These are phyloP conservation scores for Trifolium fragiferum DNA, from an alignment of 306 rosid genomes.

Conservation along the genomic window DNA sequence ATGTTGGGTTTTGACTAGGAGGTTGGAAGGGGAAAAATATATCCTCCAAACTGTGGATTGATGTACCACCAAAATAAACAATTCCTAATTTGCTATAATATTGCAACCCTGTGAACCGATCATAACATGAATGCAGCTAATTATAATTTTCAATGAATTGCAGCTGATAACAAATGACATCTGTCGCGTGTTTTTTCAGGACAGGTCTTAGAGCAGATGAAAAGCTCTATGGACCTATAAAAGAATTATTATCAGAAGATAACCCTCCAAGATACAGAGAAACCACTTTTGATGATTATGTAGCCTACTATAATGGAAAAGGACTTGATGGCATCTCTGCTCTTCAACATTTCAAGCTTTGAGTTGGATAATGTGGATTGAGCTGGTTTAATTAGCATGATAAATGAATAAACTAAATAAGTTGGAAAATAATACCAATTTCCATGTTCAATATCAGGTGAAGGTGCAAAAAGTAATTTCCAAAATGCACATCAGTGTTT, in stretches of 20 bases:
- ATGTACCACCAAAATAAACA: too few relatives aligned
- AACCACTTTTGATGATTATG: constrained; percentile 38
- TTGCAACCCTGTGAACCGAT: too few relatives aligned
- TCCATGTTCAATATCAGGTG: too few relatives aligned
- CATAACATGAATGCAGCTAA: background rate
- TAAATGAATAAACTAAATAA: background rate
- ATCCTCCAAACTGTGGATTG: too few relatives aligned
- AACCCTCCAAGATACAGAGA: constrained; percentile 41
- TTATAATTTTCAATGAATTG: background rate
- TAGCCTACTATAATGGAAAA: constrained; percentile 10
- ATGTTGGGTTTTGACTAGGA: too few relatives aligned
- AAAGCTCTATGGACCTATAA: constrained; percentile 37
- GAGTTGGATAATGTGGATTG: constrained; percentile 15
- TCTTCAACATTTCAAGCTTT: constrained; percentile 40
- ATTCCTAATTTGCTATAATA: too few relatives aligned
- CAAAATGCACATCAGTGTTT: too few relatives aligned
- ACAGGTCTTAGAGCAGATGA: background rate
- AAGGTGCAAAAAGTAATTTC: too few relatives aligned
- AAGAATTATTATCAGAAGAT: constrained; percentile 40
- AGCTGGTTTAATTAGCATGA: background rate
- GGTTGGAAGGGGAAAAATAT: too few relatives aligned
- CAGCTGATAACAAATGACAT: constrained; percentile 47
- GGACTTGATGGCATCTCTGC: constrained; percentile 42
- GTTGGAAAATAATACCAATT: background rate
- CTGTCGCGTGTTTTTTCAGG: constrained; percentile 40